These are phyloP conservation scores for Leccinellum rugosiceps DNA, from an alignment of 768 basidiomycete species.

Conservation along the genomic window DNA sequence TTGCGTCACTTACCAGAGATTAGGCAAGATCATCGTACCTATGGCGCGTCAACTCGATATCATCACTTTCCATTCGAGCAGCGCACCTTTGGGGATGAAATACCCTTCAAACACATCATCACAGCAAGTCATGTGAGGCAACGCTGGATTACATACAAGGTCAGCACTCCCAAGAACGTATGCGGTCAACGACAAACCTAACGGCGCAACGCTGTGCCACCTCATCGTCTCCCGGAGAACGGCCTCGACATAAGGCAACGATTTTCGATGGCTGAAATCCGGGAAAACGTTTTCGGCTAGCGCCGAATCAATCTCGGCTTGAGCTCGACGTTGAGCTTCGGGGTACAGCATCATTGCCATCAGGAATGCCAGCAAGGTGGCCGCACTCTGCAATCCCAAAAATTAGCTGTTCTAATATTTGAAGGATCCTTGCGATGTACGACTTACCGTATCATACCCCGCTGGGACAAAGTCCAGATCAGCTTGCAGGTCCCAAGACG, in stretches of 20 bases:
- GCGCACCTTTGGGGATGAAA: conserved; percentile 36
- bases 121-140: conserved; percentile 26
- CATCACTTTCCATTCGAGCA: background rate
- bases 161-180: conserved; percentile 4
- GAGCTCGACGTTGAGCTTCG: conserved; percentile 29
- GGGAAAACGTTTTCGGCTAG: conserved; percentile 14
- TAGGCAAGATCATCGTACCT: conserved; percentile 28
- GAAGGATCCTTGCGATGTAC: background rate
- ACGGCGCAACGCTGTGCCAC: conserved; percentile 30
- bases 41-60: conserved; percentile 3
- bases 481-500: background rate
- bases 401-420: background rate
- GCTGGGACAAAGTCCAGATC: conserved; percentile 9
- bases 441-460: conserved; percentile 27
- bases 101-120: conserved; percentile 47
- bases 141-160: conserved; percentile 9
- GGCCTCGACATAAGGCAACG: conserved; percentile 29
- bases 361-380: conserved; percentile 23
- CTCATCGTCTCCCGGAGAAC: conserved; percentile 31
- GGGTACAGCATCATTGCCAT: conserved; percentile 32
- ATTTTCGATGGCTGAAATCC: conserved; percentile 25
- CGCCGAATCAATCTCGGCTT: conserved; percentile 29
- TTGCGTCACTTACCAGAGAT: conserved; percentile 24
- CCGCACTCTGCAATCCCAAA: conserved; percentile 14
- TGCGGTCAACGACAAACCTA: conserved; percentile 18